Base-by-base conservation (phyloP, 225 moss, liverwort and hornwort species). In the Climacium dendroides region DNA sequence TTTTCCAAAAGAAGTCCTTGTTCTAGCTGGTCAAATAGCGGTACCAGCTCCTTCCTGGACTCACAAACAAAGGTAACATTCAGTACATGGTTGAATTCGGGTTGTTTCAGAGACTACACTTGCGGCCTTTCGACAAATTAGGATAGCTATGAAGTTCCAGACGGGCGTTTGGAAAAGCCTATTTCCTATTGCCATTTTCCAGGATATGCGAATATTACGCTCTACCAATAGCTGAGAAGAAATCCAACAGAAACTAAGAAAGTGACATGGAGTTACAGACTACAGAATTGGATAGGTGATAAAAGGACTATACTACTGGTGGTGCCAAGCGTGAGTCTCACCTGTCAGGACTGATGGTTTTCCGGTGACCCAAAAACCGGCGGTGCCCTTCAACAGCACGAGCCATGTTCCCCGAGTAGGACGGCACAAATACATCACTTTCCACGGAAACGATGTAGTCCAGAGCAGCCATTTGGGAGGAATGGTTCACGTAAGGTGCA, bases 301-400 rank as follows among this genome's bases (percentile, higher is more conserved):
- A 43, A 26, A 26, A 43, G 29, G n/a, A n/a, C n/a, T n/a, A n/a
- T 5, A 43, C 26, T 59, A 15, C 30, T 37, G 53, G 54, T 16
- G 53, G 59, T 59, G 83, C 75, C 52, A 52, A 84, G 48, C 19
- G 84, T 32, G 43, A 32, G 19, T 19, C 64, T 81, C 87, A 97
- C 99, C 99, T 96, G 85, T 96, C 96, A 19, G 99, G 97, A n/a
- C 52, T 95, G 77, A 97, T 93, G 60, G 99, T 97, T 92, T 96
- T 99, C 79, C 94, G 92, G 90, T 99, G 99, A 76, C 97, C 99
- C 45, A 96, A 82, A 82, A 93, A 96, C 43, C 99, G 92, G 45
- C 99, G 95, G 89, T 99, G 99, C 15, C 99, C 99, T 92, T 99
- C 99, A 30, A 99, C 99, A 64, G 99, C 97, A 25, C 97, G 95